Evolutionary conservation across 2,329 filamentous ascomycete genomes (phyloP), one percentile per base, ranked within the genome.

Genomic region (Colletotrichum abscissum): DNA sequence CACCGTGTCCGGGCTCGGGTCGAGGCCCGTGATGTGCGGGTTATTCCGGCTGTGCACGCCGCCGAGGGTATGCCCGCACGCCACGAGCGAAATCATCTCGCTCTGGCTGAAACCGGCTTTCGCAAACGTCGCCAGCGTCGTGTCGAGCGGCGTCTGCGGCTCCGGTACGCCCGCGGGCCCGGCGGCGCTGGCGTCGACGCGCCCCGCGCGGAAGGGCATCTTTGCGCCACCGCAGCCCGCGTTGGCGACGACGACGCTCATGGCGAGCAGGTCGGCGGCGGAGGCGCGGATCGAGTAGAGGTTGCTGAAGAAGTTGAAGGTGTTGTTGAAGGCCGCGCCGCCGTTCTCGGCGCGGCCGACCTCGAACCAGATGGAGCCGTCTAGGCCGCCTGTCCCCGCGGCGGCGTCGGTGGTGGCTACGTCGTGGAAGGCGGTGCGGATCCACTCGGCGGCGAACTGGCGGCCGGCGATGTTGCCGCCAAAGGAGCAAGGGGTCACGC

Each of bases 371-470:
- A 81, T 80, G 14, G 79, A 81, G 8, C 78, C 79, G 68, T 81
- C 80, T 2, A 81, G 74, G 24, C 80, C 80, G 28, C 80, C 80
- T 2, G 72, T 74, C 16, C 79, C 80, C 1, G 75, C 67, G 2
- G 67, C 74, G 9, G 75, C 77, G 70, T 81, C 76, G 14, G 78
- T 75, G 7, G 79, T 81, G 30, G 76, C 76, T 30, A 78, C 77
- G 69, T 81, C 80, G 63, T 81, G 80, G 72, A 79, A 81, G 5
- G 77, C 79, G 5, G 79, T 80, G 4, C 80, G 77, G 49, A 81
- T 75, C 80, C 79, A 81, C 75, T 81, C 80, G 5, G 78, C 80
- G 3, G 79, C 73, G 65, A 77, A 78, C 19, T 78, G 77, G 33
- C 76, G 76, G 28, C 79, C 78, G 9, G 68, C 67, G 24, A 69